Evolutionary conservation across 176 grass and related monocot species (phyloP).

Genomic region (Tuctoria greenei): DNA sequence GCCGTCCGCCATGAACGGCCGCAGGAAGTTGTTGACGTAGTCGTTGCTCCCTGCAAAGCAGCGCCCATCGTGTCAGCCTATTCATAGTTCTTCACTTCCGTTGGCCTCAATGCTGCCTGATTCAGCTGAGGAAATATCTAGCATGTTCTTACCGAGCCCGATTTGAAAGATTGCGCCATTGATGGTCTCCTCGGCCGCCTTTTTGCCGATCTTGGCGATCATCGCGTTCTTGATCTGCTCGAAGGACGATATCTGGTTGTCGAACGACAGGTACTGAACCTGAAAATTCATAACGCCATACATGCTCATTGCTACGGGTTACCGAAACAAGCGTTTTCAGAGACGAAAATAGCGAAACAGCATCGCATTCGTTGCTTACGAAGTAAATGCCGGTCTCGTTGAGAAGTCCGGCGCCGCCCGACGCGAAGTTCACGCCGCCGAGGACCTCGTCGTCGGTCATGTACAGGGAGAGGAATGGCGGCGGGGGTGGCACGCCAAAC

Average conservation of each 20-base stretch:
- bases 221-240: slow-evolving; percentile 64
- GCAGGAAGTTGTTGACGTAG: slow-evolving; percentile 97
- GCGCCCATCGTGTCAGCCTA: neutral
- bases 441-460: slow-evolving; percentile 74
- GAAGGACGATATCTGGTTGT: slow-evolving; percentile 76
- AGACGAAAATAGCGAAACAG: neutral
- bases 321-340: neutral
- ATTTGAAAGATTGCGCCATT: slow-evolving; percentile 76
- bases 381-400: slow-evolving; percentile 98
- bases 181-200: slow-evolving; percentile 56
- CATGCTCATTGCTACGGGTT: neutral
- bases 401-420: slow-evolving; percentile 82
- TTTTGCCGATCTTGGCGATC: slow-evolving; percentile 61
- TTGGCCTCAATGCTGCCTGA: neutral
- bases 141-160: slow-evolving; percentile 54
- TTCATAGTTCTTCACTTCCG: neutral
- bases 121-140: neutral
- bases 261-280: slow-evolving; percentile 92
- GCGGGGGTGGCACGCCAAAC: slow-evolving; percentile 62
- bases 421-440: slow-evolving; percentile 80
- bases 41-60: slow-evolving; percentile 85
- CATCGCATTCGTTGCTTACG: slow-evolving; percentile 37
- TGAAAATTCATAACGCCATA: slow-evolving; percentile 18
- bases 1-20: slow-evolving; percentile 86
- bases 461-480: slow-evolving; percentile 74